Evolutionary conservation across 2,329 filamentous ascomycete species (phyloP), one percentile per base, ranked within the genome.

Genomic region (Paecilomyces formosus): DNA sequence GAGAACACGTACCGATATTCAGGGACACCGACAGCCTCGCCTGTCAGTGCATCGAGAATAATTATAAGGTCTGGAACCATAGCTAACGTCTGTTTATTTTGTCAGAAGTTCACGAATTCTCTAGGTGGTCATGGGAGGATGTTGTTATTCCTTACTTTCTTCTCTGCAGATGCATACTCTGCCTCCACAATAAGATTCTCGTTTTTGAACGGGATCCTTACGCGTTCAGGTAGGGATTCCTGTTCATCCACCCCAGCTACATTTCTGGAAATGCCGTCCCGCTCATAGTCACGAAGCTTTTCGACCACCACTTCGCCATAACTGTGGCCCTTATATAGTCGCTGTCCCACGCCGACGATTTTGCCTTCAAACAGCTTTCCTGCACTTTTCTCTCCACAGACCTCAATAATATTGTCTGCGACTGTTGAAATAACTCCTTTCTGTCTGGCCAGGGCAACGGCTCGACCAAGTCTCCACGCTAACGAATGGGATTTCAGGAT

Each of bases 41-140:
- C 83, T 9, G 80, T 82, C 61, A 82, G 80, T 5, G 80, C 78
- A 58, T 85, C 82, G 15, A 85, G 77, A 8, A 85, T 74, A 0
- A 78, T 75, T 56, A 85, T 81, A 6, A 86, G 69, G 58, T 86
- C 84, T 0, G 84, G 84, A 1, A 84, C 83, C 1, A 81, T 76
- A 1, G 80, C 80, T 1, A 85, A 66, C 0, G 84, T 68, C 51
- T 68, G 5, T 15, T 22, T 24, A 52, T 15, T 6, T 26, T 52
- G 50, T 52, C 21, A 52, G 50, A 24, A 15, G n/a, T 21, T n/a
- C 15, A 18, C 4, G 3, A n/a, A 2, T 11, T 28, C 13, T 24
- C 21, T 24, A 15, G 7, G 24, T 18, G 13, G 3, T 28, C 13
- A 5, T 3, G 50, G 21, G 21, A 21, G 26, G 11, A 21, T 26